Percentiles rank a stretch among this genome's conserved stretches.
Evolutionary conservation across 2,329 filamentous ascomycete species (phyloP).

Genomic region (Meredithiella fracta): DNA sequence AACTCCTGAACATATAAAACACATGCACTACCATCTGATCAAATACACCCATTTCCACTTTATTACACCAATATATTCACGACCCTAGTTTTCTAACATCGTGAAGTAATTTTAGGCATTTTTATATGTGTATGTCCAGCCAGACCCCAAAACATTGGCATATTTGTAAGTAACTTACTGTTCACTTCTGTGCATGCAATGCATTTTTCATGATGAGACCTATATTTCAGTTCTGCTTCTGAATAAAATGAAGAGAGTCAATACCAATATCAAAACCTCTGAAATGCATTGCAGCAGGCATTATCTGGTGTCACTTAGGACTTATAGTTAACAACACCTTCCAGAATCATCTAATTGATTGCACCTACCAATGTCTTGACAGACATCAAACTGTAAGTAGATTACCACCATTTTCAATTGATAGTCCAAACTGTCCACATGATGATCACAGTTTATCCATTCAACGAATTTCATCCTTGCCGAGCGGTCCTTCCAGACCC

Average conservation of each 20-base stretch:
- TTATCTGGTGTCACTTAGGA: not conserved
- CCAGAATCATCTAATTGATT: not conserved
- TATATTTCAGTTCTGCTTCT: conserved; percentile 57
- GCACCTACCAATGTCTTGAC: not conserved
- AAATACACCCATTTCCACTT: conserved; percentile 4
- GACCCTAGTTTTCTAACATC: too few relatives aligned
- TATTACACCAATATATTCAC: not conserved
- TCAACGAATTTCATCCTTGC: conserved; percentile 49
- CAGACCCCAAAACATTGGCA: not conserved
- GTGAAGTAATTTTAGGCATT: too few relatives aligned
- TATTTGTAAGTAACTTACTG: not conserved
- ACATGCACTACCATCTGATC: conserved; percentile 68
- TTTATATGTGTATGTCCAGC: not conserved
- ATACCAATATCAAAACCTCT: conserved; percentile 35
- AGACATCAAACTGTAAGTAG: not conserved
- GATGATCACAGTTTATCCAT: conserved; percentile 53
- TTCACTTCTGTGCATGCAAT: not conserved
- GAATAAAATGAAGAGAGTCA: conserved; percentile 44
- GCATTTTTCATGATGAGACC: conserved; percentile 45
- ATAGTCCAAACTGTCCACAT: conserved; percentile 16
- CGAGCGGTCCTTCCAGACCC: conserved; percentile 60
- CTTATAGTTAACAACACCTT: not conserved
- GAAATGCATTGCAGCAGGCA: not conserved
- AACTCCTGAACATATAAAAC: conserved; percentile 27
- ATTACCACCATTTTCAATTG: too few relatives aligned